Evolutionary conservation across 345 rosid genomes (phyloP).

Genomic region (Orychophragmus violaceus): DNA sequence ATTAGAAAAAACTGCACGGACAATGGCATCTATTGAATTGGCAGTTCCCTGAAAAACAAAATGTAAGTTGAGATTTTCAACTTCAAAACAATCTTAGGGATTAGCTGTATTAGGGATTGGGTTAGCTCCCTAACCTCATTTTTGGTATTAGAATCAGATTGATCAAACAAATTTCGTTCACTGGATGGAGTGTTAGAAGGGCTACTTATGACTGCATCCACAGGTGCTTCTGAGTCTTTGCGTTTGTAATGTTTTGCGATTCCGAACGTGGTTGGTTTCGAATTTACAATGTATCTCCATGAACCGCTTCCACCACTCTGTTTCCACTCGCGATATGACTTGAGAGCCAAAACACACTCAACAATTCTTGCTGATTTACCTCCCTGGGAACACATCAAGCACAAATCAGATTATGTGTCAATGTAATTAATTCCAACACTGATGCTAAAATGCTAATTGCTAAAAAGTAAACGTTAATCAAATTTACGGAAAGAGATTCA

Average conservation of each 20-base stretch:
- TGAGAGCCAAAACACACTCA: slow-evolving; percentile 75
- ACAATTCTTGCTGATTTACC: slow-evolving; percentile 78
- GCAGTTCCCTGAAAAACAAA: slow-evolving; percentile 33
- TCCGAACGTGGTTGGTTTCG: slow-evolving; percentile 40
- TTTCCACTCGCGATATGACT: slow-evolving; percentile 84
- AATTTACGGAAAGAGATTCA: background rate
- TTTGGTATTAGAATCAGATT: slow-evolving; percentile 39
- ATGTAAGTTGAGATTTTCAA: background rate
- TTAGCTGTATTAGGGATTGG: slow-evolving; percentile 7
- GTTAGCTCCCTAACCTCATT: slow-evolving; percentile 53
- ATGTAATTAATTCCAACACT: background rate
- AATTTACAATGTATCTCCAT: slow-evolving; percentile 61
- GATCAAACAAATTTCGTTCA: slow-evolving; percentile 26
- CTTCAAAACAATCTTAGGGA: background rate
- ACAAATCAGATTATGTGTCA: slow-evolving; percentile 5
- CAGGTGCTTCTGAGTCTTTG: slow-evolving; percentile 56
- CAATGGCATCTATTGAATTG: slow-evolving; percentile 48
- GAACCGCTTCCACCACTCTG: slow-evolving; percentile 63
- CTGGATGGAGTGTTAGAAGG: slow-evolving; percentile 25
- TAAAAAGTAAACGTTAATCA: background rate
- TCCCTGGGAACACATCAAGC: slow-evolving; percentile 40
- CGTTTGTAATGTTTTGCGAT: slow-evolving; percentile 50
- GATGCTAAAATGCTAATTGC: background rate
- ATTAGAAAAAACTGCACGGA: slow-evolving; percentile 58
- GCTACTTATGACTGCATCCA: slow-evolving; percentile 48